phyloP scores from a whole-genome alignment of 495 filamentous ascomycete genomes.

The Extremus antarcticus region DNA sequence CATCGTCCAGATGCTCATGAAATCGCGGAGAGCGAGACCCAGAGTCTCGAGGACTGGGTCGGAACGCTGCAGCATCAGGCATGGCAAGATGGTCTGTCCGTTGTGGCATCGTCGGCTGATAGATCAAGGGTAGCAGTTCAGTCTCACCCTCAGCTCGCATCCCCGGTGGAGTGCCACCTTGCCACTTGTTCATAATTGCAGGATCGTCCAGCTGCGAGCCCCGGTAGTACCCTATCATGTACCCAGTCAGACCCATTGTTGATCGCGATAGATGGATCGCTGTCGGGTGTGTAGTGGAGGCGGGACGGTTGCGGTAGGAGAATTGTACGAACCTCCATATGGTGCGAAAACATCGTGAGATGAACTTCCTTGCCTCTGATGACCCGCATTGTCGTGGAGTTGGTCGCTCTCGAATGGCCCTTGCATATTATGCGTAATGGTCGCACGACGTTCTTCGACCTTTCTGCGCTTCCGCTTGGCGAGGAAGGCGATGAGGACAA shows the following conservation, averaged over 20 bases:
- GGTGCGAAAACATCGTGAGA: conserved; percentile 15
- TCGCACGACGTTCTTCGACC: conserved; percentile 13
- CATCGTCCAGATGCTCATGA: conserved; percentile 7
- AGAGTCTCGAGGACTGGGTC: background rate
- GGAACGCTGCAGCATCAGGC: conserved; percentile 8
- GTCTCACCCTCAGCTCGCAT: background rate
- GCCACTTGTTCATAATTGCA: background rate
- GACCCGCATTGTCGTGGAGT: background rate
- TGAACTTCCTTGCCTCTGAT: conserved; percentile 7
- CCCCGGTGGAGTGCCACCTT: background rate
- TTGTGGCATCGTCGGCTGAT: background rate
- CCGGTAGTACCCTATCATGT: too few relatives aligned
- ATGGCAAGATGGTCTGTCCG: conserved; percentile 1
- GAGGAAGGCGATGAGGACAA: conserved; percentile 12
- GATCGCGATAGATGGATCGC: conserved; percentile 16
- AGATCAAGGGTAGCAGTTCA: background rate
- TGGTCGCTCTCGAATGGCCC: conserved; percentile 8
- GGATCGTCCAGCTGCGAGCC: too few relatives aligned
- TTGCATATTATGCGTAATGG: conserved; percentile 2
- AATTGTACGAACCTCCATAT: conserved; percentile 15
- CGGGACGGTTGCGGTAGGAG: too few relatives aligned
- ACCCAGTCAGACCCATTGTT: conserved; percentile 16
- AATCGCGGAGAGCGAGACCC: conserved; percentile 5
- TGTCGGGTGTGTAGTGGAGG: conserved; percentile 10
- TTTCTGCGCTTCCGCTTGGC: conserved; percentile 11